These are phyloP conservation scores for Suillus subalutaceus DNA, from an alignment of 768 basidiomycete genomes.

Conservation along the genomic window DNA sequence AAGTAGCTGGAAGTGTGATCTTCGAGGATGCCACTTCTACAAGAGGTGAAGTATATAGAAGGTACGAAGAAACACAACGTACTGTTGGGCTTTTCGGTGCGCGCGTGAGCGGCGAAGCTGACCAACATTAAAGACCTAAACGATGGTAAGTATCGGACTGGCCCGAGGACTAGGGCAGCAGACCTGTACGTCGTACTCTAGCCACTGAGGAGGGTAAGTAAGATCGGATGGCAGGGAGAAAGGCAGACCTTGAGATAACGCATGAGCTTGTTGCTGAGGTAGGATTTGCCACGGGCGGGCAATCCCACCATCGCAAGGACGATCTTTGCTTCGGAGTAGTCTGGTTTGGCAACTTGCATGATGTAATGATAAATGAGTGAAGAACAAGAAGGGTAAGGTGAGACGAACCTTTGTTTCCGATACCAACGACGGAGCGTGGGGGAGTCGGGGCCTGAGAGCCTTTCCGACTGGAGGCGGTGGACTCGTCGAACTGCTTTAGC, in stretches of 20 bases:
- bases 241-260: slow-evolving; percentile 84
- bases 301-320: slow-evolving; percentile 98
- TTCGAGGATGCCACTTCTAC: slow-evolving; percentile 80
- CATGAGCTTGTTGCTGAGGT: slow-evolving; percentile 97
- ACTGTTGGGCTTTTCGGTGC: slow-evolving; percentile 77
- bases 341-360: slow-evolving; percentile 84
- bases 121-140: slow-evolving; percentile 96
- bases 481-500: slow-evolving; percentile 81
- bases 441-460: slow-evolving; percentile 78
- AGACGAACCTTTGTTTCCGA: slow-evolving; percentile 79
- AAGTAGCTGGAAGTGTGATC: slow-evolving; percentile 93
- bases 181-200: slow-evolving; percentile 96
- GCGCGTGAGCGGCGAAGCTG: slow-evolving; percentile 90
- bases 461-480: slow-evolving; percentile 67
- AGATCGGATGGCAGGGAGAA: slow-evolving; percentile 7
- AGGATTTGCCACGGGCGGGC: slow-evolving; percentile 98
- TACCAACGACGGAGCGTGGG: slow-evolving; percentile 83
- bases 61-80: slow-evolving; percentile 22
- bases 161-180: slow-evolving; percentile 7
- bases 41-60: slow-evolving; percentile 7
- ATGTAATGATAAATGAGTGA: slow-evolving; percentile 7
- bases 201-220: slow-evolving; percentile 66
- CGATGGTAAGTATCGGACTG: slow-evolving; percentile 9
- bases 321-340: slow-evolving; percentile 98
- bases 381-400: slow-evolving; percentile 5